Conservation (phyloP, 225 moss, liverwort and hornwort species). For the Physcomitrellopsis africana region DNA sequence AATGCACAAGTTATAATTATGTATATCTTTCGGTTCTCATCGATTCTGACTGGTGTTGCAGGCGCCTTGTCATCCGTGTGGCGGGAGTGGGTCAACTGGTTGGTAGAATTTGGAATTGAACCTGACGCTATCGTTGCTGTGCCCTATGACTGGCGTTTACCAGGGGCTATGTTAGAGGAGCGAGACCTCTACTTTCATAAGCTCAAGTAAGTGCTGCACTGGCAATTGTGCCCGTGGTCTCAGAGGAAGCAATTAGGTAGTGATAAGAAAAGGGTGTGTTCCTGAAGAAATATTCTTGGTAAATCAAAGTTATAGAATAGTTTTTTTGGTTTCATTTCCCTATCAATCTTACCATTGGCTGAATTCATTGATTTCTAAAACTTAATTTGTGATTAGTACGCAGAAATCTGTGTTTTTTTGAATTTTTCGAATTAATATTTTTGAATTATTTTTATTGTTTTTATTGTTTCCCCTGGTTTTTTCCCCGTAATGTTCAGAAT, state of each 20-base stretch:
- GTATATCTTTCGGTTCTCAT: neutral
- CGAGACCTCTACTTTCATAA: slow-evolving; percentile 96
- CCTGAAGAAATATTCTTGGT: neutral
- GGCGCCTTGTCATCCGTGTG: slow-evolving; percentile 96
- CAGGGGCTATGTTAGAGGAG: slow-evolving; percentile 79
- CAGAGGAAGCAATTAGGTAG: slow-evolving; percentile 12
- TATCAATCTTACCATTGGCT: slow-evolving; percentile 17
- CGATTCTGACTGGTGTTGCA: slow-evolving; percentile 30
- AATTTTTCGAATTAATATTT: too few species aligned
- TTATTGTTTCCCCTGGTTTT: too few species aligned
- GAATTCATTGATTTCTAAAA: slow-evolving; percentile 1
- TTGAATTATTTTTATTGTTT: too few species aligned
- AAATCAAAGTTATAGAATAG: neutral
- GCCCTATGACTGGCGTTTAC: slow-evolving; percentile 97
- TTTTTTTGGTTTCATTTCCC: slow-evolving; percentile 14
- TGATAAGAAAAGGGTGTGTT: slow-evolving; percentile 24
- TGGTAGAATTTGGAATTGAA: slow-evolving; percentile 98
- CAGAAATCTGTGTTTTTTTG: slow-evolving; percentile 7
- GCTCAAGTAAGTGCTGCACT: slow-evolving; percentile 72
- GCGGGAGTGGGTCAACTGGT: slow-evolving; percentile 99
- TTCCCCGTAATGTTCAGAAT: slow-evolving; percentile 48
- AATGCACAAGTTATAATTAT: neutral
- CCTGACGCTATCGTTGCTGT: slow-evolving; percentile 94
- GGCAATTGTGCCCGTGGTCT: slow-evolving; percentile 17
- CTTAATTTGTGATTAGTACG: slow-evolving; percentile 8